Base-by-base conservation (phyloP, 371 early-diverging fungal genomes). In the Mucor racemosus region DNA sequence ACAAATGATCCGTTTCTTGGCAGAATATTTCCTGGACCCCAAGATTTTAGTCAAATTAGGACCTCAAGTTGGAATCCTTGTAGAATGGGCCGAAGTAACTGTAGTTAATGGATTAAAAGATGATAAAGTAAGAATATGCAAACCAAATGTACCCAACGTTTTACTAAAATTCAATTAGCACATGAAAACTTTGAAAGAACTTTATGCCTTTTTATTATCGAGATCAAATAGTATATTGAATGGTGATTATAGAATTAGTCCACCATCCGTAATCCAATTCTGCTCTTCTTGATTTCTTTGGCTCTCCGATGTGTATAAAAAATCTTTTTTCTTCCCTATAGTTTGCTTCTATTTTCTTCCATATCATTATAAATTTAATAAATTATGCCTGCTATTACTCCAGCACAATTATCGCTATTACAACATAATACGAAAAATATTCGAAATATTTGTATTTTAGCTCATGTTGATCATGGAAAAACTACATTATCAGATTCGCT, bases 381-480 rank as follows among this genome's bases (percentile, higher is more conserved):
- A 48, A 33, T 26, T 55, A 92, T 92, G 91, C 89, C 92, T 33
- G 79, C 86, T 56, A 80, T 90, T 35, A 84, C 87, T 33, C 78
- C 89, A 11, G 36, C 76, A 34, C 90, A 90, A 68, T 80, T 92
- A 38, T 75, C 80, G 8, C 71, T 68, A 31, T 84, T 94, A 56
- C 93, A 93, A 63, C 75, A 80, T 11, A 86, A 86, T 69, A 73
- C 85, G 38, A 79, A 79, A 44, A 79, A 86, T 60, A 94, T 99
- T 41, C 86, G 99, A 59, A 99, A 99, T 74, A 92, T 99, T 55
- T 98, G 98, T 80, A 97, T 99, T 65, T 80, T 99, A 34, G 99
- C 99, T 0, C 99, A 99, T 76, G 98, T 99, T 34, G 99, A 98
- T 82, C 98, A 98, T 73, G 98, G 99, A 65, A 99, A 99, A 77